phyloP scores from a whole-genome alignment of 805 yeast genomes.

The Metschnikowia cerradonensis region DNA sequence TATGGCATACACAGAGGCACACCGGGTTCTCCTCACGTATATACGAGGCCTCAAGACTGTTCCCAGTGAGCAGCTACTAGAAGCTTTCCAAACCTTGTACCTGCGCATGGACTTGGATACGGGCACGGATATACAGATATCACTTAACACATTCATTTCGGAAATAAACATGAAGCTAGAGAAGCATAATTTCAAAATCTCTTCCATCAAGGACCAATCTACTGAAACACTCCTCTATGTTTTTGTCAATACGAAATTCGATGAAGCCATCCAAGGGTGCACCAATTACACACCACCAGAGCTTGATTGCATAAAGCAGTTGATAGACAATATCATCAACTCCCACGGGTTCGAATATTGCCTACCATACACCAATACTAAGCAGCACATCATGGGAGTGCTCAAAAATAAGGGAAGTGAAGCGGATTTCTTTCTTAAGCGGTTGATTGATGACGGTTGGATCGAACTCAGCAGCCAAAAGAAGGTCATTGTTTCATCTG shows the following conservation, averaged over 20 bases:
- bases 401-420: constrained; percentile 31
- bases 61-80: constrained; percentile 6
- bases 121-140: constrained; percentile 3
- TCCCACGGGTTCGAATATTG: constrained; percentile 32
- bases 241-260: constrained; percentile 39
- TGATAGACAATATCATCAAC: constrained; percentile 46
- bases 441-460: constrained; percentile 53
- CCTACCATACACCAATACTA: constrained; percentile 33
- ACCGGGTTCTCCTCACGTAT: constrained; percentile 17
- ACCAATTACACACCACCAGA: constrained; percentile 35
- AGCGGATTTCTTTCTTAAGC: constrained; percentile 35
- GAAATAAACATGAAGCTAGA: constrained; percentile 30
- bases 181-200: constrained; percentile 41
- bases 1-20: constrained; percentile 13
- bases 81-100: constrained; percentile 7
- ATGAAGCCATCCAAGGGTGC: constrained; percentile 39
- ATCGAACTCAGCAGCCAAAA: constrained; percentile 30
- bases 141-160: constrained; percentile 19
- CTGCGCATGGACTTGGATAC: constrained; percentile 9
- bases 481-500: constrained; percentile 35
- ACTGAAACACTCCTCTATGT: constrained; percentile 30
- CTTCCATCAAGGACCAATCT: constrained; percentile 34
- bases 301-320: constrained; percentile 39
- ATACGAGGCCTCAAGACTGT: constrained; percentile 11
- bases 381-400: constrained; percentile 24